Base-by-base conservation (phyloP, 1,139 yeast genomes). In the Protomyces pachydermus region DNA sequence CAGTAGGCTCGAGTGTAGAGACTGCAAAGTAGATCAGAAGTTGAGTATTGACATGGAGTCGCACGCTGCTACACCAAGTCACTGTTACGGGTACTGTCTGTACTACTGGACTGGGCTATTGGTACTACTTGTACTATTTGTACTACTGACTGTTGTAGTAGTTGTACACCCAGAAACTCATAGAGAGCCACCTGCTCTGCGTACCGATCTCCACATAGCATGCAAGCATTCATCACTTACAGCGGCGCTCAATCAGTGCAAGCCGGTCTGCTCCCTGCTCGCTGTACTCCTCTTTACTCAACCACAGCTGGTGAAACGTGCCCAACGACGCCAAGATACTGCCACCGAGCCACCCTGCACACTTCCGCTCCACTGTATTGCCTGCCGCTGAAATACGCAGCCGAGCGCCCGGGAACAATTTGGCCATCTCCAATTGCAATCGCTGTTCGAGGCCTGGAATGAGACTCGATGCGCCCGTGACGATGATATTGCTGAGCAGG, bases 301-400 rank as follows among this genome's bases (percentile, higher is more conserved):
- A 96, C 98, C 98, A 93, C 46, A 73, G 65, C 76, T 93, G 98
- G 74, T 93, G 98, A 80, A 93, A 93, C 1, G 97, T 91, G 34
- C 98, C 98, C 71, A 93, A 80, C 64, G 96, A 87, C 3, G 97
- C 87, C 66, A 93, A 79, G 50, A 93, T 95, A 69, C 95, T 86
- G 6, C 97, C 98, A 53, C 99, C 99, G 64, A 93, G 83, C 98
- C 98, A 93, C 6, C 95, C 81, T 68, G 95, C 91, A 73, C 84
- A 88, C 69, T 85, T 84, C 71, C 98, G 82, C 75, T 93, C 98
- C 60, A 82, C 81, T 1, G 88, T 77, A 73, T 88, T 89, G 46
- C 98, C 98, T 3, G 89, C 85, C 0, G 97, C 89, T 71, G 91
- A 89, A 56, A 93, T 82, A 72, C 98, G 81, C 61, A 93, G 86